A percentile compares a stretch with the other conserved stretches of the same genome.
These are phyloP conservation scores for Boletellus sp. DNA, from an alignment of 1,284 basidiomycete species.

Conservation along the genomic window DNA sequence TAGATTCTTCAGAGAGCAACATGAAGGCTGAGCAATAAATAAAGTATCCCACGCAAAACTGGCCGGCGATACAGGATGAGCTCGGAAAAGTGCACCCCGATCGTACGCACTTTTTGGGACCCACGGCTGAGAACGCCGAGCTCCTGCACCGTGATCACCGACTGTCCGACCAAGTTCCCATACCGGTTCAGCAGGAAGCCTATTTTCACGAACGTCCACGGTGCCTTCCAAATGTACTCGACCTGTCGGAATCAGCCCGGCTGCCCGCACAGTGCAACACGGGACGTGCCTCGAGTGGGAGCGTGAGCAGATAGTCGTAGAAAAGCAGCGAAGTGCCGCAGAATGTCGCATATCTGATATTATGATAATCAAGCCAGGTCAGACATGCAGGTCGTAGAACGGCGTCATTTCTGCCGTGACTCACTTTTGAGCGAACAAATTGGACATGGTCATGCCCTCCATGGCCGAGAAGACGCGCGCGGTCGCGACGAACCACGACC, in stretches of 20 bases:
- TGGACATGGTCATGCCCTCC: not conserved
- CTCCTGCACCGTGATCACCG: not conserved
- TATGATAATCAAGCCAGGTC: not conserved
- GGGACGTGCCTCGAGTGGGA: constrained; percentile 8
- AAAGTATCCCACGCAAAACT: constrained; percentile 11
- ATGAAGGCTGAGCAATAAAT: constrained; percentile 4
- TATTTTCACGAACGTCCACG: constrained; percentile 6
- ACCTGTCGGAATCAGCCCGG: constrained; percentile 2
- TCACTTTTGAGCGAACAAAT: not conserved
- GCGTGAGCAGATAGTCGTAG: constrained; percentile 12
- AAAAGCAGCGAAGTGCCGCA: constrained; percentile 1
- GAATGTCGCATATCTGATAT: not conserved
- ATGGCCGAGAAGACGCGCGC: no score
- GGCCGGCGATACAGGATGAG: not conserved
- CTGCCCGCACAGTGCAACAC: not conserved
- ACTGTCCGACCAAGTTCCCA: constrained; percentile 1
- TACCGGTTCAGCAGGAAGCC: constrained; percentile 8
- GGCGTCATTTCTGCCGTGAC: not conserved
- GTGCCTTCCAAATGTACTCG: constrained; percentile 11
- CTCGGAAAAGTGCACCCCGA: not conserved
- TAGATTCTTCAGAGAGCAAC: constrained; percentile 11
- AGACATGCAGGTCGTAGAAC: not conserved
- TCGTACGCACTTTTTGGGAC: constrained; percentile 7
- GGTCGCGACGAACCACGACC: not conserved
- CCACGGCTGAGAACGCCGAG: not conserved